Conservation (phyloP, 148 eudicot genomes). For the Amaranthus palmeri region DNA sequence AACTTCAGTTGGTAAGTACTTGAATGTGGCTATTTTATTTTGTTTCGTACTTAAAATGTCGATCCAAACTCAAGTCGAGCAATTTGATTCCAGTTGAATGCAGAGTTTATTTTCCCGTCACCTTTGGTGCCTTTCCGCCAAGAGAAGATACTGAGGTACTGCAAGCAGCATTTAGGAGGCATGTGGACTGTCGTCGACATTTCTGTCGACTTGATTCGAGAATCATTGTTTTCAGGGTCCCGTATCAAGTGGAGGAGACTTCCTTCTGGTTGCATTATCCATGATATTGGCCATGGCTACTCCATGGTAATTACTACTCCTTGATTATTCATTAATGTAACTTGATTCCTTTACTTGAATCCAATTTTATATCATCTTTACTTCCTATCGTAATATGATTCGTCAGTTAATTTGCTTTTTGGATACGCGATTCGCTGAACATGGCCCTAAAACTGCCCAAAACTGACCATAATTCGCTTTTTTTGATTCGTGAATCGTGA, state of each 20-base stretch:
- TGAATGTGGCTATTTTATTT: neutral
- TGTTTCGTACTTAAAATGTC: neutral
- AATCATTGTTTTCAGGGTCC: conserved; percentile 27
- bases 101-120: conserved; percentile 46
- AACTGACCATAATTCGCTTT: too few species aligned
- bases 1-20: conserved; percentile 63
- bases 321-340: too few species aligned
- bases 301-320: conserved; percentile 50
- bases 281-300: conserved; percentile 65
- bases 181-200: conserved; percentile 81
- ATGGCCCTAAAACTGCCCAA: too few species aligned
- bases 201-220: conserved; percentile 50
- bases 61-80: neutral
- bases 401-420: too few species aligned
- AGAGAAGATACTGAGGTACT: conserved; percentile 58
- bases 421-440: too few species aligned
- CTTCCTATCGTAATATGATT: too few species aligned
- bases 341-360: too few species aligned
- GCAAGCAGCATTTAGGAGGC: conserved; percentile 62
- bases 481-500: too few species aligned
- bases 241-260: conserved; percentile 49
- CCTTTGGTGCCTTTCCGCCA: conserved; percentile 67
- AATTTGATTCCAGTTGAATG: conserved; percentile 28
- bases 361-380: too few species aligned
- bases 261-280: conserved; percentile 78